Evolutionary conservation across 371 early-diverging fungal species (phyloP), one percentile per base, ranked within the genome.

Genomic region (Rhizopus microsporus): DNA sequence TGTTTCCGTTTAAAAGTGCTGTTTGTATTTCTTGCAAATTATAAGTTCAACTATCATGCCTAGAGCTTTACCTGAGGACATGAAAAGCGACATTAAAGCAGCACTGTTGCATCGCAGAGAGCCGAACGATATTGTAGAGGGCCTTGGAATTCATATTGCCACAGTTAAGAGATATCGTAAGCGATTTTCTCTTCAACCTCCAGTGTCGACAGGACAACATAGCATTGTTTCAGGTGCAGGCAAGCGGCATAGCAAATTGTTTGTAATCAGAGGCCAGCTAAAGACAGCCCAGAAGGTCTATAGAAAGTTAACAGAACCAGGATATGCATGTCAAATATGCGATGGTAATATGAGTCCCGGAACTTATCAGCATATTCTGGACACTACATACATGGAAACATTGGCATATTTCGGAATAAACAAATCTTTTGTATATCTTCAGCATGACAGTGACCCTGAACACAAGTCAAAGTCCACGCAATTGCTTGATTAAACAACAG

Each of bases 271-370:
- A 2, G 44, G 44, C 17, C 7, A 17, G 3, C 13, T 44, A 7
- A 44, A 13, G 6, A 47, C 30, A 17, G 48, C 29, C 7, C 32
- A 47, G 13, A 30, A 47, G n/a, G 48, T 47, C 7, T 29, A 29
- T 47, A 47, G 7, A 30, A 8, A 47, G 3, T 47, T 47, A 3
- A 30, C 5, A 10, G 30, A 44, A n/a, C 31, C 48, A 17, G 48
- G 48, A 2, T 47, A 47, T 29, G 48, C 48, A 10, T 47, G 48
- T 47, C 48, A 47, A 10, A 30, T 47, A 2, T 47, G 7, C 10
- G 48, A 47, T 47, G 48, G 30, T 30, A 47, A n/a, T 30, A 47
- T 47, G 48, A 29, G 1, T 2, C 4, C 3, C 0, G 16, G 0
- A 8, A 10, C 0, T 5, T 47, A 30, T 31, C n/a, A 17, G n/a